phyloP scores from a whole-genome alignment of 2,329 filamentous ascomycete genomes.

The Colletotrichum sp. region DNA sequence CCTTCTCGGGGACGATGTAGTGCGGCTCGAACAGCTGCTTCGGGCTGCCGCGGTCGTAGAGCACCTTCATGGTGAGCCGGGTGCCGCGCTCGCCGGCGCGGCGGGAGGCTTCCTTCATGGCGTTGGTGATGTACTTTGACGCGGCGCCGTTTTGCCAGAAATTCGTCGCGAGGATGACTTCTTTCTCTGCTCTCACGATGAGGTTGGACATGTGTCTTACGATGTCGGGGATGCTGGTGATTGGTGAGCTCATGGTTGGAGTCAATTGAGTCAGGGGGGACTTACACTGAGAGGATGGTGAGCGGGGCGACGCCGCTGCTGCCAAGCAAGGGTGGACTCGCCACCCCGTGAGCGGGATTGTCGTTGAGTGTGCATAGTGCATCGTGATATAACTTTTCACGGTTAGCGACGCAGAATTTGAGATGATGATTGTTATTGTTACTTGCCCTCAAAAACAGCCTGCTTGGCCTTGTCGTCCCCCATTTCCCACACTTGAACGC shows the following conservation, averaged over 20 bases:
- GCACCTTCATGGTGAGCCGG: constrained; percentile 71
- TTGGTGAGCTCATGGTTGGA: background rate
- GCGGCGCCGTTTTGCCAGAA: constrained; percentile 76
- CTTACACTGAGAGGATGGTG: constrained; percentile 68
- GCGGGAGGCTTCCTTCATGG: constrained; percentile 70
- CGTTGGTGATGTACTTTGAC: constrained; percentile 69
- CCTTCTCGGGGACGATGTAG: constrained; percentile 59
- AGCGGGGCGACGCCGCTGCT: constrained; percentile 68
- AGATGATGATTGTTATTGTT: fast-evolving
- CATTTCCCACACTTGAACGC: background rate
- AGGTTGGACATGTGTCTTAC: constrained; percentile 77
- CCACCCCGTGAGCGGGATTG: constrained; percentile 45
- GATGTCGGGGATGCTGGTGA: constrained; percentile 63
- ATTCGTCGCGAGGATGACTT: constrained; percentile 78
- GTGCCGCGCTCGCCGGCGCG: constrained; percentile 63
- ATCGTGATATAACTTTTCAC: background rate
- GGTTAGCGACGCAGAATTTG: background rate
- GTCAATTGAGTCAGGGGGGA: background rate
- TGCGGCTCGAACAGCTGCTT: constrained; percentile 72
- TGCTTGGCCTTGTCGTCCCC: background rate
- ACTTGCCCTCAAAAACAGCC: background rate
- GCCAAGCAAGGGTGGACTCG: constrained; percentile 57
- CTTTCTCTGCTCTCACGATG: constrained; percentile 73
- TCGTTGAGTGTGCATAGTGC: background rate
- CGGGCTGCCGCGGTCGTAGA: constrained; percentile 74